Evolutionary conservation across 768 basidiomycete genomes (phyloP), one percentile per base, ranked within the genome.

Genomic region (Boletus sensibilis): DNA sequence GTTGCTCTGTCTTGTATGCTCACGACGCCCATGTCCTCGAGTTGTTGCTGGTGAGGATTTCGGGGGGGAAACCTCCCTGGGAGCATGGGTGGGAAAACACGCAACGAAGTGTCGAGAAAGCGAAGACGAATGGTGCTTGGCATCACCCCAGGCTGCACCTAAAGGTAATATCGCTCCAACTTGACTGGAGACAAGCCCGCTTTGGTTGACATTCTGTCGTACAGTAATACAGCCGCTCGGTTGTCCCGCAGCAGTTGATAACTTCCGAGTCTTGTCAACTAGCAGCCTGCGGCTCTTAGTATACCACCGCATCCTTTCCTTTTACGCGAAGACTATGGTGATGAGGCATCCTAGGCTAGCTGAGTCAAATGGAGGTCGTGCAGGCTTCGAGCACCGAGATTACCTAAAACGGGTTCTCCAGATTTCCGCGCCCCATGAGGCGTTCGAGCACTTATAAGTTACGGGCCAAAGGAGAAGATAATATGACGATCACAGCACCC

Each of bases 381-480:
- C 16, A 6, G n/a, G 55, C 55, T 40, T 33, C 16, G 14, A 45
- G 13, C n/a, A 38, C 53, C n/a, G 21, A 61, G 35, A 31, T 38
- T 20, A 35, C 58, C 45, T 34, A 54, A 61, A 39, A 35, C 6
- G 27, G 52, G 57, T 25, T 48, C 7, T 33, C 31, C 14, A 29
- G 39, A 29, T 5, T 21, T 35, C 23, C n/a, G 16, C 38, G 18
- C 42, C 16, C 11, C n/a, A 40, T 16, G 23, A 16, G 14, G 33
- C 45, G 23, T 23, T 53, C 35, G 13, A 21, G 23, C 1, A 5
- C 50, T 53, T 45, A 46, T 51, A 52, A 47, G 31, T 5, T 31
- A 20, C 25, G 7, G 23, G 37, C 2, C 29, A 21, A 27, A 7
- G 7, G 9, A n/a, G 44, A 40, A 23, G 23, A 31, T 12, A 12